phyloP scores from a whole-genome alignment of 163 green algal genomes.

The Coccomyxa subellipsoidea region DNA sequence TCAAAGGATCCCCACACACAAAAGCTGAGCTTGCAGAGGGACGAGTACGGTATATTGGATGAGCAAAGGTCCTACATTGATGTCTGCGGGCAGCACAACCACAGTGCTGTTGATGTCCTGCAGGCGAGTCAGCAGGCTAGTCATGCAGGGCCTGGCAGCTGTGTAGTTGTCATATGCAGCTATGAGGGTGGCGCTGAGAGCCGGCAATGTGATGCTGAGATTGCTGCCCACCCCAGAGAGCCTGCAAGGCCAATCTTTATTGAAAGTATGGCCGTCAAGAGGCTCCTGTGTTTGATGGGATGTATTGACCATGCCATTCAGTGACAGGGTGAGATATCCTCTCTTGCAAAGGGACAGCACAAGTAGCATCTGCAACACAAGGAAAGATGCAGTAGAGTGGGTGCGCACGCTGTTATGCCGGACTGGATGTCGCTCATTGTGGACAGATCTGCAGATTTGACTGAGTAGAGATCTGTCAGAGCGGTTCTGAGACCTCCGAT shows the following conservation, averaged over 20 bases:
- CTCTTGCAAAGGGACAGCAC: too few species aligned
- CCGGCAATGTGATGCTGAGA: slow-evolving; percentile 4
- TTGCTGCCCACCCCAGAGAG: not conserved
- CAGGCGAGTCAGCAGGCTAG: slow-evolving; percentile 15
- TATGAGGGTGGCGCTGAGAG: not conserved
- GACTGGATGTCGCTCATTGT: not conserved
- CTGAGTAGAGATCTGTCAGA: not conserved
- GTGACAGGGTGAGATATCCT: too few species aligned
- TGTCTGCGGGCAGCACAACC: slow-evolving; percentile 22
- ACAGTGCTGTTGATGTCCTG: slow-evolving; percentile 32
- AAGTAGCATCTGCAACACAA: too few species aligned
- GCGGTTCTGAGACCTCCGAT: not conserved
- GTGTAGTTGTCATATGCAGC: slow-evolving; percentile 14
- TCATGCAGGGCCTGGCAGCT: slow-evolving; percentile 20
- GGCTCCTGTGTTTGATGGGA: not conserved
- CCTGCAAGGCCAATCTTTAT: not conserved
- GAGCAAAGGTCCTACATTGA: not conserved
- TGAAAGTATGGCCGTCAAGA: too few species aligned
- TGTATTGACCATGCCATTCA: not conserved
- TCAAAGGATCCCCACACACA: too few species aligned
- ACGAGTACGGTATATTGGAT: not conserved
- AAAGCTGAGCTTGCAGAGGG: not conserved
- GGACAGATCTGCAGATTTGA: not conserved
- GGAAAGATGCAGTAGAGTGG: too few species aligned
- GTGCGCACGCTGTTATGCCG: not conserved